A percentile compares a stretch with the other conserved stretches of the same genome.
Evolutionary conservation across 2,329 filamentous ascomycete genomes (phyloP).

Genomic region (Bimuria novae-zelandiae): DNA sequence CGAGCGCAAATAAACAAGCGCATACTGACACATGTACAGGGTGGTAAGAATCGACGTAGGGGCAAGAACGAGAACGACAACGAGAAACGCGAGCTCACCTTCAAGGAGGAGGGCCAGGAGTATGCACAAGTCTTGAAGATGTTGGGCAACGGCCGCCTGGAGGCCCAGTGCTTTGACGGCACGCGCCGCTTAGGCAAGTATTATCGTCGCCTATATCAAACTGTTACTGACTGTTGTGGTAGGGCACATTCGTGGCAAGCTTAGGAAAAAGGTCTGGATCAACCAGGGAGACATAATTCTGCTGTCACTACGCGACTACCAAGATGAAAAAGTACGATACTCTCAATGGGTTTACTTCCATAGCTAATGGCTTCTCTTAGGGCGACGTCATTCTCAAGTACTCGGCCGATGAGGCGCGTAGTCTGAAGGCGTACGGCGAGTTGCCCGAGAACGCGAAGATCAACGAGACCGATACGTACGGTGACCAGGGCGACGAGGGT

Average conservation of each 20-base stretch:
- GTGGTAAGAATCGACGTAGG: constrained; percentile 97
- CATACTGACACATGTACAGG: constrained; percentile 58
- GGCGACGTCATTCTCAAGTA: constrained; percentile 57
- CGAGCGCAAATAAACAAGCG: too few species aligned
- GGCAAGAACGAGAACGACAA: constrained; percentile 98
- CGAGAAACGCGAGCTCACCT: constrained; percentile 96
- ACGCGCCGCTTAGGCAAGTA: constrained; percentile 79
- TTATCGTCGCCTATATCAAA: too few species aligned
- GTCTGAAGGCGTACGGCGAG: constrained; percentile 95
- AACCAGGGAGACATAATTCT: constrained; percentile 86
- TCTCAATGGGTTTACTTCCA: too few species aligned
- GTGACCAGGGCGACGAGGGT: constrained; percentile 87
- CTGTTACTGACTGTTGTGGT: too few species aligned
- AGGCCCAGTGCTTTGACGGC: constrained; percentile 95
- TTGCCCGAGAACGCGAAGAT: constrained; percentile 98
- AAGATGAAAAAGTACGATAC: constrained; percentile 96
- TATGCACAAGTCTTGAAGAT: constrained; percentile 92
- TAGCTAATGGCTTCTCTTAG: too few species aligned
- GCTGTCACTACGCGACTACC: constrained; percentile 81
- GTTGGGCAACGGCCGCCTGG: constrained; percentile 92
- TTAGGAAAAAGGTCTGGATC: constrained; percentile 96
- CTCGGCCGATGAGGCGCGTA: constrained; percentile 76
- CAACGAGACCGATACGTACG: constrained; percentile 97
- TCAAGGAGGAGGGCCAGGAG: constrained; percentile 98
- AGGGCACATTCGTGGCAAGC: constrained; percentile 91